phyloP scores from a whole-genome alignment of 192 early-diverging fungal species.

The Coemansia brasiliensis region DNA sequence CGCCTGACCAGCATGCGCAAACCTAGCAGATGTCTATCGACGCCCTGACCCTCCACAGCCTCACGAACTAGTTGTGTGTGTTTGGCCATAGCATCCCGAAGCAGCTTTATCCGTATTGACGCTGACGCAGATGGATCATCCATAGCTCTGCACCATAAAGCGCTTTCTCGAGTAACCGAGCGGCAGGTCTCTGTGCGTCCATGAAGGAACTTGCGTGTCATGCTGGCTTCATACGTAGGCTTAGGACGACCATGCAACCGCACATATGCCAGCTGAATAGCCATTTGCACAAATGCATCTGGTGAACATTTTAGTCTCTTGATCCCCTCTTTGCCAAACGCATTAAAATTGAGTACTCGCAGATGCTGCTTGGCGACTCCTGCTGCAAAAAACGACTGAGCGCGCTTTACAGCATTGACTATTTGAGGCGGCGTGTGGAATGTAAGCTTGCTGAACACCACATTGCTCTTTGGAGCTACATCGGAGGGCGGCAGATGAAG shows the following conservation, averaged over 20 bases:
- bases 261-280: conserved; percentile 95
- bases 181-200: conserved; percentile 96
- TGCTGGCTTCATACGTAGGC: conserved; percentile 92
- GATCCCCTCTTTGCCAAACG: conserved; percentile 93
- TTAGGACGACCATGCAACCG: conserved; percentile 76
- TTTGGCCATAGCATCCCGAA: conserved; percentile 70
- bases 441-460: conserved; percentile 57
- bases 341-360: conserved; percentile 76
- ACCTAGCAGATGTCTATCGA: conserved; percentile 90
- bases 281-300: conserved; percentile 85
- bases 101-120: conserved; percentile 65
- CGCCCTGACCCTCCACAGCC: conserved; percentile 79
- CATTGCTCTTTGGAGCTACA: conserved; percentile 1
- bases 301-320: conserved; percentile 80
- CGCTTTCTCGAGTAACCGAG: conserved; percentile 72
- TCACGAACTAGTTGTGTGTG: conserved; percentile 82
- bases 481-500: conserved; percentile 60
- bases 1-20: conserved; percentile 75
- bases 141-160: conserved; percentile 87
- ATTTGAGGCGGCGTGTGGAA: conserved; percentile 68
- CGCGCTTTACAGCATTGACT: conserved; percentile 59
- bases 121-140: conserved; percentile 56
- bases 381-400: conserved; percentile 73
- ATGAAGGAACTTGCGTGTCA: conserved; percentile 87
- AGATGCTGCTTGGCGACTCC: conserved; percentile 80